These are phyloP conservation scores for Penicillium concentricum DNA, from an alignment of 2,329 filamentous ascomycete genomes.

Conservation along the genomic window DNA sequence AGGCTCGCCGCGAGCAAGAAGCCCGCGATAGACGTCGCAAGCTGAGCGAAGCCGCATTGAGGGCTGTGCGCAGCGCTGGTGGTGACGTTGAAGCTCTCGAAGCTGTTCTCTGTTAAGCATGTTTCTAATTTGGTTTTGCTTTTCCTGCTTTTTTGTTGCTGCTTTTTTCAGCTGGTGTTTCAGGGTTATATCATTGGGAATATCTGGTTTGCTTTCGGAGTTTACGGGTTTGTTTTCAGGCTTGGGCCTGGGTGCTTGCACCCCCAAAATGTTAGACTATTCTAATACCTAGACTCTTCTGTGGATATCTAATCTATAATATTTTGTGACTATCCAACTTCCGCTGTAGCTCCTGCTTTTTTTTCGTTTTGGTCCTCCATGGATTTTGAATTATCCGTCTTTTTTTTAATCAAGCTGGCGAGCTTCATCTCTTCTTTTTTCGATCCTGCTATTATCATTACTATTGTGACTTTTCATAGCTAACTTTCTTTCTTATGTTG, in stretches of 20 bases:
- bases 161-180: constrained; percentile 23
- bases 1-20: constrained; percentile 86
- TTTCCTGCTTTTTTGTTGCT: constrained; percentile 15
- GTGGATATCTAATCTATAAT: constrained; percentile 17
- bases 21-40: constrained; percentile 68
- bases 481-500: background rate
- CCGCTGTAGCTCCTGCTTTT: background rate
- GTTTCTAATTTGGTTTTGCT: constrained; percentile 2
- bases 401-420: background rate
- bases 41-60: constrained; percentile 43
- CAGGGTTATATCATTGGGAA: constrained; percentile 26
- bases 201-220: constrained; percentile 25
- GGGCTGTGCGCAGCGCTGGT: constrained; percentile 46
- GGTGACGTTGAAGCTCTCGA: constrained; percentile 47
- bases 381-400: background rate
- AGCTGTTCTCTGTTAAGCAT: constrained; percentile 38
- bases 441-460: background rate
- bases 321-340: constrained; percentile 10
- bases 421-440: background rate
- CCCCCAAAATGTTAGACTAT: constrained; percentile 22
- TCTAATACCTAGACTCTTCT: constrained; percentile 24
- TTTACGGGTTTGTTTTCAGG: constrained; percentile 14
- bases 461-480: background rate
- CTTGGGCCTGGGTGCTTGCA: constrained; percentile 9
- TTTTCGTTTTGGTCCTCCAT: background rate